Percentiles rank a stretch among this genome's conserved stretches.
Evolutionary conservation across 805 yeast genomes (phyloP).

Genomic region (Monosporozyma yasuniensis): DNA sequence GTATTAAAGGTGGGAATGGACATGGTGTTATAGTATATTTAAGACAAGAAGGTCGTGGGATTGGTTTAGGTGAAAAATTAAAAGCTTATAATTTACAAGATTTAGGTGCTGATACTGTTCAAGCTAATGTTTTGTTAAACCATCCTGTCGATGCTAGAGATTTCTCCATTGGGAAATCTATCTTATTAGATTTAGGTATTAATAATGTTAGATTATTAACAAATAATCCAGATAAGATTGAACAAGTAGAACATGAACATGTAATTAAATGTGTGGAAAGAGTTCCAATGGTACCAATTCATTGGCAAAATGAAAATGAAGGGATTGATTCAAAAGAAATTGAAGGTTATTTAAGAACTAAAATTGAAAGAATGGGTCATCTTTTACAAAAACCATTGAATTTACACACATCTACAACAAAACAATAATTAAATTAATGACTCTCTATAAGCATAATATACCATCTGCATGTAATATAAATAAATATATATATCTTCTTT

Average conservation of each 20-base stretch:
- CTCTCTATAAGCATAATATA: too few relatives aligned
- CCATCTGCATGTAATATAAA: not conserved
- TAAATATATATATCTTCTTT: too few relatives aligned
- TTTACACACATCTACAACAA: constrained; percentile 13
- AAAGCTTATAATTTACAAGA: constrained; percentile 96
- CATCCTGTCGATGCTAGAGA: constrained; percentile 99
- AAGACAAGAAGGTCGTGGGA: constrained; percentile 97
- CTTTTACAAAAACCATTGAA: constrained; percentile 45
- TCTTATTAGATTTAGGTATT: constrained; percentile 73
- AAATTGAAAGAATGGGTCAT: constrained; percentile 97
- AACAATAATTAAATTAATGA: too few relatives aligned
- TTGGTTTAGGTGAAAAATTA: constrained; percentile 94
- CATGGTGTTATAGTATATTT: constrained; percentile 92
- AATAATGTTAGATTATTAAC: constrained; percentile 68
- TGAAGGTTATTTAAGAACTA: constrained; percentile 87
- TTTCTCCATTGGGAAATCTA: constrained; percentile 89
- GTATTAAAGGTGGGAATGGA: constrained; percentile 51
- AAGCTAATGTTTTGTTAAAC: constrained; percentile 82
- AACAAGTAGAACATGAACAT: constrained; percentile 85
- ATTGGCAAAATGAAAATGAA: constrained; percentile 55
- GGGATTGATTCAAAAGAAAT: constrained; percentile 83
- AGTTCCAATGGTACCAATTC: constrained; percentile 93
- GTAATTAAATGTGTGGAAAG: constrained; percentile 73
- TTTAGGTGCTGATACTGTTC: constrained; percentile 96
- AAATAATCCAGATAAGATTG: constrained; percentile 91